Evolutionary conservation across 441 rosid species (phyloP).

Genomic region (Arabidopsis hybrid): DNA sequence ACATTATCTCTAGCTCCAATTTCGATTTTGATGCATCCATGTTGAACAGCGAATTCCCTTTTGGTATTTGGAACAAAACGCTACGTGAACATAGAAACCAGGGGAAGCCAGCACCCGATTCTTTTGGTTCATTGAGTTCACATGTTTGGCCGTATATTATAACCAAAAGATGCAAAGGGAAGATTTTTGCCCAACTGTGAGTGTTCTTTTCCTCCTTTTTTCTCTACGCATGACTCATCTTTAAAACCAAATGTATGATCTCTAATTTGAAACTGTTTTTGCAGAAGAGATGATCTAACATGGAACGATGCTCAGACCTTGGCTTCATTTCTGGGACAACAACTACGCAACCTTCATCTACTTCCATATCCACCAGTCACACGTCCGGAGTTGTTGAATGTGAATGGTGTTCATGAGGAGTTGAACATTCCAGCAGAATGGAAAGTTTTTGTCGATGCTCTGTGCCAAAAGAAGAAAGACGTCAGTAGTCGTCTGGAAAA

Average conservation of each 20-base stretch:
- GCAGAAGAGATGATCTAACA: conserved; percentile 83
- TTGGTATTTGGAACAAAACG: conserved; percentile 88
- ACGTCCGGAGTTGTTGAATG: conserved; percentile 47
- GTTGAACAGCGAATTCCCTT: conserved; percentile 62
- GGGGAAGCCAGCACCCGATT: conserved; percentile 52
- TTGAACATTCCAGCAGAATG: conserved; percentile 73
- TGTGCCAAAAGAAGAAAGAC: conserved; percentile 63
- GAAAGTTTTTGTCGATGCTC: conserved; percentile 62
- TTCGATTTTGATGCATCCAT: conserved; percentile 50
- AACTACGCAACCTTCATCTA: conserved; percentile 77
- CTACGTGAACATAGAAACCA: conserved; percentile 63
- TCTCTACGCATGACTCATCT: neutral
- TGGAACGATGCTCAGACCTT: conserved; percentile 67
- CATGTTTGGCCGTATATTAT: conserved; percentile 87
- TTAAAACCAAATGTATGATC: conserved; percentile 26
- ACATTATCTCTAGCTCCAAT: conserved; percentile 58
- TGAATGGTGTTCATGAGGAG: conserved; percentile 38
- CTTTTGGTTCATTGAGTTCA: conserved; percentile 49
- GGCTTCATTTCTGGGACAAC: conserved; percentile 87
- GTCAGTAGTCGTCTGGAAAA: conserved; percentile 60
- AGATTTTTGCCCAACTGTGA: conserved; percentile 89
- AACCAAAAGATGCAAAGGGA: conserved; percentile 90
- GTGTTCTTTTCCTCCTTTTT: conserved; percentile 40
- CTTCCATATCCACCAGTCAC: conserved; percentile 74
- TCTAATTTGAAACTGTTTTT: conserved; percentile 31